Percentiles rank a stretch among this genome's conserved stretches.
These are phyloP conservation scores for Microsporum audouinii DNA, from an alignment of 2,329 filamentous ascomycete species.

Conservation along the genomic window DNA sequence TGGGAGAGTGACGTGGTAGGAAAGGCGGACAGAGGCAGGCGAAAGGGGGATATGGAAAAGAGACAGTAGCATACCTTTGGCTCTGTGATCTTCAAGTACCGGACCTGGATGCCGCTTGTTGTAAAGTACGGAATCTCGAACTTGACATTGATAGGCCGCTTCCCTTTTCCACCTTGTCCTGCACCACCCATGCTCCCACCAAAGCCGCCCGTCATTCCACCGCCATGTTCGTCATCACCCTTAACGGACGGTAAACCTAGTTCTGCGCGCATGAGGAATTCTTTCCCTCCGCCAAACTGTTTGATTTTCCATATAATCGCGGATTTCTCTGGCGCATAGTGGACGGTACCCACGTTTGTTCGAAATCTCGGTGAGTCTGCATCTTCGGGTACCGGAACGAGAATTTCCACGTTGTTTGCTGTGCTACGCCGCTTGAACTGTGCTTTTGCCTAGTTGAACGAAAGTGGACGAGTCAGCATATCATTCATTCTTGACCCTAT, in stretches of 20 bases:
- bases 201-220: slow-evolving; percentile 95
- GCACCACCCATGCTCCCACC: slow-evolving; percentile 94
- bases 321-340: slow-evolving; percentile 94
- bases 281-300: slow-evolving; percentile 96
- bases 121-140: slow-evolving; percentile 99
- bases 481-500: not conserved
- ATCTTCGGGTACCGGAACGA: slow-evolving; percentile 92
- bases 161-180: slow-evolving; percentile 66
- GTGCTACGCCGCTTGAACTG: slow-evolving; percentile 98
- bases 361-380: slow-evolving; percentile 92
- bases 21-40: not conserved
- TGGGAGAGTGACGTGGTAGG: not conserved
- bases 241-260: slow-evolving; percentile 86
- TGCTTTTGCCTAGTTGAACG: slow-evolving; percentile 55
- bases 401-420: slow-evolving; percentile 97
- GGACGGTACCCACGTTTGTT: slow-evolving; percentile 92
- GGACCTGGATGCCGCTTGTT: slow-evolving; percentile 96
- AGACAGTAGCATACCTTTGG: slow-evolving; percentile 66
- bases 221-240: slow-evolving; percentile 88
- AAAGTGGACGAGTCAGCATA: not conserved
- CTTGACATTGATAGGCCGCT: slow-evolving; percentile 95
- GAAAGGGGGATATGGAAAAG: not conserved
- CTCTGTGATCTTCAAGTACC: slow-evolving; percentile 98
- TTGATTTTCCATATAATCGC: slow-evolving; percentile 99
- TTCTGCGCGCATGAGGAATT: slow-evolving; percentile 97